A percentile compares a stretch with the other conserved stretches of the same genome.
phyloP scores from a whole-genome alignment of 257 asterid species.

The Ilex aquifolium region DNA sequence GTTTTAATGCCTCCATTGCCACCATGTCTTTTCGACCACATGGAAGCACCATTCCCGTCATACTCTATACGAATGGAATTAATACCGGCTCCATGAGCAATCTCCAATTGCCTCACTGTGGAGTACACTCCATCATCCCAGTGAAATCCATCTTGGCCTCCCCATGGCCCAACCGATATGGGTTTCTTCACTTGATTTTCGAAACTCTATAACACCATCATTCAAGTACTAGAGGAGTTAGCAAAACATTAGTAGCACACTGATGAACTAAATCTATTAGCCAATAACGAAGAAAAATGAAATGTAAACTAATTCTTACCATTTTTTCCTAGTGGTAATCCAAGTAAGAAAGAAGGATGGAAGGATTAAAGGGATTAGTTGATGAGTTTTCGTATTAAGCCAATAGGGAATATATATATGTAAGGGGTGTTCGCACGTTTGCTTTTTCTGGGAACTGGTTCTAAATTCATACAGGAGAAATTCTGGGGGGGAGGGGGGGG shows the following conservation, averaged over 20 bases:
- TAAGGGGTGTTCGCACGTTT: conserved; percentile 1
- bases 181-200: conserved; percentile 33
- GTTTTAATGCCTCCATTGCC: conserved; percentile 55
- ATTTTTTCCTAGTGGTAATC: neutral
- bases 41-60: conserved; percentile 52
- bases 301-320: neutral
- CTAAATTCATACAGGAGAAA: conserved; percentile 14
- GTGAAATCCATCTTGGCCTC: conserved; percentile 58
- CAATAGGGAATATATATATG: conserved; percentile 2
- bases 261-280: too few relatives aligned
- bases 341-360: neutral
- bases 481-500: too few relatives aligned
- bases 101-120: conserved; percentile 48
- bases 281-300: neutral
- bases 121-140: conserved; percentile 81
- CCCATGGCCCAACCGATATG: conserved; percentile 73
- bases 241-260: neutral
- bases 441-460: conserved; percentile 1
- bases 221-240: neutral
- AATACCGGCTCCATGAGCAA: conserved; percentile 55
- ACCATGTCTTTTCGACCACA: conserved; percentile 70
- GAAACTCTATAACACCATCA: conserved; percentile 22
- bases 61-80: conserved; percentile 65
- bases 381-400: neutral
- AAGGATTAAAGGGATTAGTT: neutral